Percentiles rank a stretch among this genome's conserved stretches.
Conservation (phyloP, 345 rosid species). For the Raphanus sativus region DNA sequence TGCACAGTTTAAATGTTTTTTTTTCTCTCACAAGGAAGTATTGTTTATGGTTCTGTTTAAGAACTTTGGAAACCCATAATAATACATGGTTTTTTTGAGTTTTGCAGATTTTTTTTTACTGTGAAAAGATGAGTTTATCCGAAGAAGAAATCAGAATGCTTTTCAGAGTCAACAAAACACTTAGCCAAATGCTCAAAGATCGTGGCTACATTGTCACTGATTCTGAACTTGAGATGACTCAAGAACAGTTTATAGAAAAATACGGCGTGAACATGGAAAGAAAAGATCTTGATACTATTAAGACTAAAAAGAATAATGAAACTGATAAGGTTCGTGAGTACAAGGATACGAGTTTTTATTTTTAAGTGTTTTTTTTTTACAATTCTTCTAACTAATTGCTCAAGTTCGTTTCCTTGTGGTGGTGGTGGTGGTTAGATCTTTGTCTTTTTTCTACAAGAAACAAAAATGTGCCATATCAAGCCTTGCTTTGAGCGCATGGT, state of each 20-base stretch:
- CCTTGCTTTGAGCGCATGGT: conserved; percentile 64
- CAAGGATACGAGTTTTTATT: neutral
- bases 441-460: conserved; percentile 68
- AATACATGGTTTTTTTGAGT: neutral
- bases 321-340: conserved; percentile 53
- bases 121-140: conserved; percentile 38
- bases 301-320: conserved; percentile 45
- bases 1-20: neutral
- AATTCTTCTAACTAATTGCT: neutral
- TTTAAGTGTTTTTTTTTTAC: neutral
- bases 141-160: conserved; percentile 64
- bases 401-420: neutral
- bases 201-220: conserved; percentile 61
- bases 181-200: conserved; percentile 67
- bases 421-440: conserved; percentile 44
- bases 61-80: neutral
- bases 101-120: conserved; percentile 11
- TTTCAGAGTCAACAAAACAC: conserved; percentile 50
- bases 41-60: neutral
- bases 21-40: neutral
- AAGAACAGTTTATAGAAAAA: conserved; percentile 50
- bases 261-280: conserved; percentile 64
- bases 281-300: conserved; percentile 62
- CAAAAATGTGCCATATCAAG: conserved; percentile 58
- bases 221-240: conserved; percentile 50